Evolutionary conservation across 306 rosid genomes (phyloP), one percentile per base, ranked within the genome.

Genomic region (Acacia crassicarpa): DNA sequence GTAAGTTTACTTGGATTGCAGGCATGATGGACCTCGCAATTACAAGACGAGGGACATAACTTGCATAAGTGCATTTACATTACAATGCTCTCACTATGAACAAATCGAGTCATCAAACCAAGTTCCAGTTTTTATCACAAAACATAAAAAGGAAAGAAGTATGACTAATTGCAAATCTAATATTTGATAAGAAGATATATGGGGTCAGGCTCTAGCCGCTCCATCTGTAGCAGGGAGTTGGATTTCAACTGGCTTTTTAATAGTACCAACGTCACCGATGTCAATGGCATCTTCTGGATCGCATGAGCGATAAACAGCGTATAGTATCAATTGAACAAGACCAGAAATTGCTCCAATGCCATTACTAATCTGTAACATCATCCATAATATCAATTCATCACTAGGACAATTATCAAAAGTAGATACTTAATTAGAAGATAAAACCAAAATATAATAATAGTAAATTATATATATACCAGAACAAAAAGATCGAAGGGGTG

Each of bases 271-370:
- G 4, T 32, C 74, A 1, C 9, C 81, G 8, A 65, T 61, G 0
- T 59, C 79, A 3, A 46, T 67, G 15, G 73, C 53, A 30, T 79
- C 89, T 48, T 79, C 88, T 48, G 70, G 83, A 19, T 86, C 82
- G 43, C 23, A 9, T 1, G 40, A 62, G 32, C 14, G 81, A 84
- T 80, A 94, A 4, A 43, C 63, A 67, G 80, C 91, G 67, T 88
- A 91, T 7, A 94, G 65, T 6, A 80, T 17, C 22, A 94, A 91
- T 74, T 94, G 98, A 79, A 83, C 3, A 0, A 83, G 45, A 22
- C 97, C 97, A 17, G 91, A 83, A 11, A 90, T 1, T 58, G 90
- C 94, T 30, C 98, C 97, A 1, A 94, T 44, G 14, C 97, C 61
- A 22, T 92, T 94, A 85, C 98, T 89, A 0, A 90, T 78, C 98